phyloP scores from a whole-genome alignment of 768 basidiomycete species.

The Russula emetica region DNA sequence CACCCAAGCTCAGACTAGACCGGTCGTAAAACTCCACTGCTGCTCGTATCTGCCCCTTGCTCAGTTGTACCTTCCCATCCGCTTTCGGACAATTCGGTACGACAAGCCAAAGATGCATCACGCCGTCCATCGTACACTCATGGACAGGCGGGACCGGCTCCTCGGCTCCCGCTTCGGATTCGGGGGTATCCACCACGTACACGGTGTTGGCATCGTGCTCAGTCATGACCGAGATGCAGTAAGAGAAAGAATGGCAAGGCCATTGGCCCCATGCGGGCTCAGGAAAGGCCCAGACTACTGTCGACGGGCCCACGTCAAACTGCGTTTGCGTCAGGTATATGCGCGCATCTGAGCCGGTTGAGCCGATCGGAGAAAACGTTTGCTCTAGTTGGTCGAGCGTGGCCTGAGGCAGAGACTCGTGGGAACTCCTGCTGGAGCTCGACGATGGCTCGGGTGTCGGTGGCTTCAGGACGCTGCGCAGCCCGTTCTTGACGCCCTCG shows the following conservation, averaged over 20 bases:
- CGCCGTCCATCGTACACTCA: background rate
- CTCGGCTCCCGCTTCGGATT: background rate
- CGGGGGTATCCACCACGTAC: background rate
- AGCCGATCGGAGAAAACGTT: constrained; percentile 8
- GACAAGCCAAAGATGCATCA: constrained; percentile 16
- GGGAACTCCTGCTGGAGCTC: background rate
- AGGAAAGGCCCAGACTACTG: constrained; percentile 4
- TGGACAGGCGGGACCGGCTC: constrained; percentile 8
- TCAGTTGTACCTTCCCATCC: constrained; percentile 4
- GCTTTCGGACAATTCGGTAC: background rate
- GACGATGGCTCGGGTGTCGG: background rate
- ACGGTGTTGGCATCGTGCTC: background rate
- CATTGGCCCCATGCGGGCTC: constrained; percentile 17
- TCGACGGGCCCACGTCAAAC: background rate
- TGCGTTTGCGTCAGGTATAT: background rate
- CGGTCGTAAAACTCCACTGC: constrained; percentile 9
- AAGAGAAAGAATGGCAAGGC: constrained; percentile 7
- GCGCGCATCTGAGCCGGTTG: background rate
- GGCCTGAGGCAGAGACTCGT: background rate
- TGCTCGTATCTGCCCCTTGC: constrained; percentile 3
- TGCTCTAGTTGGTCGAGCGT: background rate
- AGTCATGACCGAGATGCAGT: constrained; percentile 17
- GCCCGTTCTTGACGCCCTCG: constrained; percentile 1
- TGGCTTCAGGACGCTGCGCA: background rate
- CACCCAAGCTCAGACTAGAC: background rate